Evolutionary conservation across 2,329 filamentous ascomycete genomes (phyloP).

Genomic region (Apiospora kogelbergensis): DNA sequence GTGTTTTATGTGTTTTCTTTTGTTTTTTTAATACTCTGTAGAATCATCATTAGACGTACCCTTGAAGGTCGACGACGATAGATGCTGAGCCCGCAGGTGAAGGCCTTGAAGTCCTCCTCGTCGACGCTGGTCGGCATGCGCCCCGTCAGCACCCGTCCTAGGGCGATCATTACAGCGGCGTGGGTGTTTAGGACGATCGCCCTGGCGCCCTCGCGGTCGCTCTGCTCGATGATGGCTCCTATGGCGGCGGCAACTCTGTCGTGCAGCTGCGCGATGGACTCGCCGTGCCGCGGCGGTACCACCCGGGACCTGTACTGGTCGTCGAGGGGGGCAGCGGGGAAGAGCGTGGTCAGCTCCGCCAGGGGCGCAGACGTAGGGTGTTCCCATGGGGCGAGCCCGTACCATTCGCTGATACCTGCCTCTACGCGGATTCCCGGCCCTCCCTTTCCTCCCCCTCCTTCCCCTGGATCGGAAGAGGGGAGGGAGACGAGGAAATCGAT

Average conservation of each 20-base stretch:
- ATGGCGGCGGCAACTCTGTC: constrained; percentile 73
- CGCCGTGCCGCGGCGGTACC: constrained; percentile 70
- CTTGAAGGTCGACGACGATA: constrained; percentile 46
- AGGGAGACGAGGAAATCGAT: not conserved
- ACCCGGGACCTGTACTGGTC: constrained; percentile 61
- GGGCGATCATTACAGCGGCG: constrained; percentile 84
- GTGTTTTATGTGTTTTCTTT: not conserved
- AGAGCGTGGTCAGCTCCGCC: constrained; percentile 62
- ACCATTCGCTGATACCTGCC: constrained; percentile 78
- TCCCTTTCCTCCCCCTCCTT: not conserved
- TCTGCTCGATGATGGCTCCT: constrained; percentile 66
- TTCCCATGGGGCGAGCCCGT: constrained; percentile 79
- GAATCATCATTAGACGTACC: constrained; percentile 38
- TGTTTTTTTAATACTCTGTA: not conserved
- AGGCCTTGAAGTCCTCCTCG: constrained; percentile 80
- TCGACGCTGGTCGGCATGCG: constrained; percentile 68
- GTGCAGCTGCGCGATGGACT: constrained; percentile 78
- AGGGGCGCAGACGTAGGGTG: constrained; percentile 77
- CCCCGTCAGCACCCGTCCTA: constrained; percentile 81
- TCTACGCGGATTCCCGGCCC: constrained; percentile 51
- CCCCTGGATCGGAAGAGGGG: not conserved
- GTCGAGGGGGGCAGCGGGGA: constrained; percentile 58
- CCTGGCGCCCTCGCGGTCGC: constrained; percentile 69
- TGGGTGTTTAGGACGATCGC: constrained; percentile 83
- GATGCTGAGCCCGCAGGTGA: constrained; percentile 76